phyloP scores from a whole-genome alignment of 768 basidiomycete species.

The Hirschioporus abietinus region DNA sequence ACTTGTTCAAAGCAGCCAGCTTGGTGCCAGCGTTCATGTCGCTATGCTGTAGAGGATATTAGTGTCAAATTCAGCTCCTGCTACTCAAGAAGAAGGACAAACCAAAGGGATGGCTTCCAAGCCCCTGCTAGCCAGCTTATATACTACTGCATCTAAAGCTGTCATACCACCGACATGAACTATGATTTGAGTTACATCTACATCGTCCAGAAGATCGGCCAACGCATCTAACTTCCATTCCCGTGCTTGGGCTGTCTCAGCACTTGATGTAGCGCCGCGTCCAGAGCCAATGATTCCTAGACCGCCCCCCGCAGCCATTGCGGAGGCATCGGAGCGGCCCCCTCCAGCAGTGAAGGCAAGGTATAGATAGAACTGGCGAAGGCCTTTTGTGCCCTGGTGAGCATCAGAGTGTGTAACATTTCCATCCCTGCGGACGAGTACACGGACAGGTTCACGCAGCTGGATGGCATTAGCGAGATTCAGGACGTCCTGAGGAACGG shows the following conservation, averaged over 20 bases:
- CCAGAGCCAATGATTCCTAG: slow-evolving; percentile 92
- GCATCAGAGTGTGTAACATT: slow-evolving; percentile 70
- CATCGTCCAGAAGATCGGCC: slow-evolving; percentile 84
- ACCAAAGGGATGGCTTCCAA: slow-evolving; percentile 88
- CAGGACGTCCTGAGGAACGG: slow-evolving; percentile 95
- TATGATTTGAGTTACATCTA: slow-evolving; percentile 73
- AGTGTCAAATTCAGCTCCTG: slow-evolving; percentile 15
- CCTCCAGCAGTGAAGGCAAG: slow-evolving; percentile 85
- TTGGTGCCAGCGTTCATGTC: slow-evolving; percentile 87
- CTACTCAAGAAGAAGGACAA: slow-evolving; percentile 27
- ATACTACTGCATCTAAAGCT: slow-evolving; percentile 82
- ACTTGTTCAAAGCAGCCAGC: slow-evolving; percentile 78
- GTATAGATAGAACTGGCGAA: slow-evolving; percentile 96
- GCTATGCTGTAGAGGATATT: slow-evolving; percentile 54
- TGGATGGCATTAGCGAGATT: slow-evolving; percentile 92
- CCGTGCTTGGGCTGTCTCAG: slow-evolving; percentile 79
- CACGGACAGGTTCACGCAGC: slow-evolving; percentile 92
- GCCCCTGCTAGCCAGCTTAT: slow-evolving; percentile 80
- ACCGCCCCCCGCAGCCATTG: slow-evolving; percentile 44
- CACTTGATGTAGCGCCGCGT: slow-evolving; percentile 62
- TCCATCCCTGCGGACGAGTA: slow-evolving; percentile 91
- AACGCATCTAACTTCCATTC: slow-evolving; percentile 96
- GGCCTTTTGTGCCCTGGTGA: slow-evolving; percentile 68
- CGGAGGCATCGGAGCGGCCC: slow-evolving; percentile 54
- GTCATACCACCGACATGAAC: slow-evolving; percentile 88